phyloP scores from a whole-genome alignment of 345 rosid genomes.

The Murraya koenigii region DNA sequence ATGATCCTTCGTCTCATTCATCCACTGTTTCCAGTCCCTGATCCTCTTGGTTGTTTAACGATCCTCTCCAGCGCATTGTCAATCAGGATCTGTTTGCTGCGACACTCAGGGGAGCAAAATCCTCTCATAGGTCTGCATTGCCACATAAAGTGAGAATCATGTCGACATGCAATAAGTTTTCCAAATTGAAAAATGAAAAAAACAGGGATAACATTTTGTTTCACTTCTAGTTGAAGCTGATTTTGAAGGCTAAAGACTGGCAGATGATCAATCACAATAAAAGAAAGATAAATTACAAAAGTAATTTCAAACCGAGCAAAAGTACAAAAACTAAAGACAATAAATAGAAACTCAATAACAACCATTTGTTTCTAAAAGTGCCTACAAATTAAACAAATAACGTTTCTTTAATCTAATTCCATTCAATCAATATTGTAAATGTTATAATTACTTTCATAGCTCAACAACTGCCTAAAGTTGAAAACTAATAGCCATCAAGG shows the following conservation, averaged over 20 bases:
- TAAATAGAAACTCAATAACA: not conserved
- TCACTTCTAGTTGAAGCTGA: not conserved
- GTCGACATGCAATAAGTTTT: not conserved
- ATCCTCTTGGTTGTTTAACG: not conserved
- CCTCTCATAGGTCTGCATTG: constrained; percentile 28
- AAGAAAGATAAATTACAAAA: not conserved
- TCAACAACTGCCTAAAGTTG: not conserved
- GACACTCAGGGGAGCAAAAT: constrained; percentile 38
- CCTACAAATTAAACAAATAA: not conserved
- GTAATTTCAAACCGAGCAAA: not conserved
- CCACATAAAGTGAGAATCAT: not conserved
- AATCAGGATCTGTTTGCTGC: constrained; percentile 13
- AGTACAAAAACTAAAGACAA: not conserved
- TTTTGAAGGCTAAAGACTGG: not conserved
- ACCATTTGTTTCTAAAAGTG: not conserved
- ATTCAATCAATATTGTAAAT: not conserved
- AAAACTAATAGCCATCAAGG: not conserved
- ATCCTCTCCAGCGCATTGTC: constrained; percentile 19
- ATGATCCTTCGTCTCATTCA: not conserved
- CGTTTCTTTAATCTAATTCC: not conserved
- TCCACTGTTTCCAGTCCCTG: constrained; percentile 7
- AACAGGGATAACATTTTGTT: not conserved
- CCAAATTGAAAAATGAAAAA: not conserved
- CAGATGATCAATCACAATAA: not conserved
- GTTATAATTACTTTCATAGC: not conserved